These are phyloP conservation scores for Heterobasidion irregulare DNA, from an alignment of 1,284 basidiomycete genomes.

Conservation along the genomic window DNA sequence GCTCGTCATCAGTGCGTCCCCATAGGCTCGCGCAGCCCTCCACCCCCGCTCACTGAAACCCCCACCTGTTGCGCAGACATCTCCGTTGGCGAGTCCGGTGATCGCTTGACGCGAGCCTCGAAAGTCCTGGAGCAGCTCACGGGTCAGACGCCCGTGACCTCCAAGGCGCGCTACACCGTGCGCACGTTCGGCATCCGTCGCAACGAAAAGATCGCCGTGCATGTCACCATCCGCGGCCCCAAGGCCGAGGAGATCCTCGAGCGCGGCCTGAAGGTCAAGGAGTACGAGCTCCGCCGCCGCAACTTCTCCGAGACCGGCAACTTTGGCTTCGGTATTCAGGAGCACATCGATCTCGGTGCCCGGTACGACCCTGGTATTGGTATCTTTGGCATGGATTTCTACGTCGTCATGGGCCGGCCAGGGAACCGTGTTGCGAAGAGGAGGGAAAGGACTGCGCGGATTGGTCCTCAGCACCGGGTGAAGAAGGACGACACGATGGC, in stretches of 20 bases:
- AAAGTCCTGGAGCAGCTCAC: constrained; percentile 99
- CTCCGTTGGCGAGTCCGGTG: constrained; percentile 99
- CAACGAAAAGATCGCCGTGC: constrained; percentile 99
- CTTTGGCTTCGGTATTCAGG: constrained; percentile 98
- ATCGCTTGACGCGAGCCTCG: constrained; percentile 97
- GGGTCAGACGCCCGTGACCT: constrained; percentile 98
- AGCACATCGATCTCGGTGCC: constrained; percentile 99
- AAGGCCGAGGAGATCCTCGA: constrained; percentile 99
- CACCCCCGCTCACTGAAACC: neutral
- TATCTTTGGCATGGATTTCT: constrained; percentile 99
- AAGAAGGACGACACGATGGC: constrained; percentile 91
- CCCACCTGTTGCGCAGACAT: constrained; percentile 63
- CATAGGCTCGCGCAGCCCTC: constrained; percentile 1
- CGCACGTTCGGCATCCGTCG: constrained; percentile 98
- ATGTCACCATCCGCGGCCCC: constrained; percentile 98
- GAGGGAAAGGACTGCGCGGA: constrained; percentile 82
- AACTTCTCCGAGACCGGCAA: constrained; percentile 99
- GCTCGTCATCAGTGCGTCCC: constrained; percentile 93
- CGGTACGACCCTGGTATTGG: constrained; percentile 96
- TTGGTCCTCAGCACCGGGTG: constrained; percentile 86
- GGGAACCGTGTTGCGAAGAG: constrained; percentile 89
- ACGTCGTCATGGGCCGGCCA: constrained; percentile 95
- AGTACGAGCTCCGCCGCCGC: constrained; percentile 90
- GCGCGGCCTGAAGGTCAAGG: constrained; percentile 99
- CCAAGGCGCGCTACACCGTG: constrained; percentile 99